These are phyloP conservation scores for Ceratobasidium sp. DNA, from an alignment of 1,284 basidiomycete species.

Conservation along the genomic window DNA sequence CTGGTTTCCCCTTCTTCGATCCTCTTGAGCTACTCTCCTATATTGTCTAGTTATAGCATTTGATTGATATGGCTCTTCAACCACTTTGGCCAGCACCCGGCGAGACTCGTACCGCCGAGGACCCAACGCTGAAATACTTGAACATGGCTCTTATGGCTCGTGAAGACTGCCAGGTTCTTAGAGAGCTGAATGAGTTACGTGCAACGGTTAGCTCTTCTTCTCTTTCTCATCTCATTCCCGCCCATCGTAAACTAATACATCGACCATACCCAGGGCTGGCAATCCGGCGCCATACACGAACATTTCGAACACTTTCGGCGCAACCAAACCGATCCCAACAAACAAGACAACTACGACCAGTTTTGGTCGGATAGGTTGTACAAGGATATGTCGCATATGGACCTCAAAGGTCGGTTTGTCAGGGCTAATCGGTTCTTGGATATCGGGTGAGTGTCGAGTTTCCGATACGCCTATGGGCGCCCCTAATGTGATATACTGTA, in stretches of 20 bases:
- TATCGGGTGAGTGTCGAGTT: conserved; percentile 25
- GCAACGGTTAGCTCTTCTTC: not conserved
- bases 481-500: not conserved
- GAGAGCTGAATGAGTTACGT: conserved; percentile 13
- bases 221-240: not conserved
- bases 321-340: conserved; percentile 2
- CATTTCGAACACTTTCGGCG: conserved; percentile 14
- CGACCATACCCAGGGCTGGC: not conserved
- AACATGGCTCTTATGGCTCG: not conserved
- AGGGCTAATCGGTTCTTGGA: conserved; percentile 36
- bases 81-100: not conserved
- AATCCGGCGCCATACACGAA: not conserved
- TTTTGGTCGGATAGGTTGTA: conserved; percentile 10
- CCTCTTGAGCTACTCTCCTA: not conserved
- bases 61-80: too few species aligned
- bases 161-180: conserved; percentile 8
- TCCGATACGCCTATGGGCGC: not conserved
- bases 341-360: conserved; percentile 13
- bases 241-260: not conserved
- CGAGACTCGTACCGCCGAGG: not conserved
- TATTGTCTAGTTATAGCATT: too few species aligned
- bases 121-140: conserved; percentile 12
- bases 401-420: not conserved
- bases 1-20: not conserved
- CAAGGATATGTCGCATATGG: conserved; percentile 23